These are phyloP conservation scores for Arachis stenosperma DNA, from an alignment of 306 rosid genomes.

Conservation along the genomic window DNA sequence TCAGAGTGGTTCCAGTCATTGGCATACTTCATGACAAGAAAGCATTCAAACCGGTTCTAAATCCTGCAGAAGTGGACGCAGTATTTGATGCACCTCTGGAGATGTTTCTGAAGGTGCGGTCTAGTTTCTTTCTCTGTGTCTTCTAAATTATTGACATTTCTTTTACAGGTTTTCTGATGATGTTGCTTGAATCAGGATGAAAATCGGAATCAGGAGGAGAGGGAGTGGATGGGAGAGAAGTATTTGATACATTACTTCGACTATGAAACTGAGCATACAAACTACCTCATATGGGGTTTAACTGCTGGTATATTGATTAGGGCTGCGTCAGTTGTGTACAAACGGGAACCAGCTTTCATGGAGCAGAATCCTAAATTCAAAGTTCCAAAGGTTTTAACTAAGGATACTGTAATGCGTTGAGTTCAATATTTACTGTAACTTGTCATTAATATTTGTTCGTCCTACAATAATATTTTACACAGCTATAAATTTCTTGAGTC, in stretches of 20 bases:
- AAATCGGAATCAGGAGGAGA: constrained; percentile 72
- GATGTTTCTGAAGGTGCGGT: constrained; percentile 87
- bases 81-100: constrained; percentile 92
- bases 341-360: constrained; percentile 73
- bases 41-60: constrained; percentile 72
- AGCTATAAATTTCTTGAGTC: constrained; percentile 12
- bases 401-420: constrained; percentile 56
- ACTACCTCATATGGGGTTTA: constrained; percentile 86
- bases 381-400: constrained; percentile 54
- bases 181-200: constrained; percentile 70
- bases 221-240: constrained; percentile 92
- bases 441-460: constrained; percentile 21
- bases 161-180: constrained; percentile 15
- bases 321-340: constrained; percentile 83
- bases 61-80: constrained; percentile 85
- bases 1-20: constrained; percentile 91
- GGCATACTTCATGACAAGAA: constrained; percentile 78
- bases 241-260: constrained; percentile 81
- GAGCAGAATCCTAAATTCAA: constrained; percentile 87
- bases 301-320: constrained; percentile 94
- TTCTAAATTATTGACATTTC: constrained; percentile 4
- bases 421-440: constrained; percentile 28
- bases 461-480: constrained; percentile 21
- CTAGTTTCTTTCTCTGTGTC: constrained; percentile 3
- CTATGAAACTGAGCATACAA: constrained; percentile 56